A percentile compares a stretch with the other conserved stretches of the same genome.
phyloP scores from a whole-genome alignment of 108 stramenopile genomes.

The Schizochytrium sp. region DNA sequence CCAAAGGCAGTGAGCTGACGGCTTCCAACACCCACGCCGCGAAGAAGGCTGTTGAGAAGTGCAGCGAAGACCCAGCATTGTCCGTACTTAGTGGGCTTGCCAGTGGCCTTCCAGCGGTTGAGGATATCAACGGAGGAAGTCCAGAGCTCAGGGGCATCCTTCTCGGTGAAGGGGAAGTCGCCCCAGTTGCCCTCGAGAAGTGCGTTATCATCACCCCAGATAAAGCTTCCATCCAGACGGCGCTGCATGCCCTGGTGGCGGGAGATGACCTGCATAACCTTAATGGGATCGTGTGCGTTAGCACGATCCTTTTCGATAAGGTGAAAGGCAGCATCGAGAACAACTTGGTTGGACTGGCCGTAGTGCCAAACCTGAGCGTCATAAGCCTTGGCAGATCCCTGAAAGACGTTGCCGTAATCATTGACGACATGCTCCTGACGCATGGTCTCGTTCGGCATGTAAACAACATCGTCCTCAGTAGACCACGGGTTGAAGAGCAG shows the following conservation, averaged over 20 bases:
- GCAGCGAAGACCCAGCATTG: constrained; percentile 57
- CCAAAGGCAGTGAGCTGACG: constrained; percentile 60
- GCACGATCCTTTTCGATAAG: constrained; percentile 45
- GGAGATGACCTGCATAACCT: constrained; percentile 1
- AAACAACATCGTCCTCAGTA: constrained; percentile 24
- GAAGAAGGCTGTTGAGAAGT: constrained; percentile 20
- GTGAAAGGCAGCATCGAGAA: constrained; percentile 52
- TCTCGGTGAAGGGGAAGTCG: constrained; percentile 44
- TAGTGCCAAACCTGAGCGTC: constrained; percentile 30
- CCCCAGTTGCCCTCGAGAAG: constrained; percentile 60
- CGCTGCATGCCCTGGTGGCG: constrained; percentile 46
- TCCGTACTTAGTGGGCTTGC: constrained; percentile 57
- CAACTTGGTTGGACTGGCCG: constrained; percentile 38
- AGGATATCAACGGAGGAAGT: constrained; percentile 47
- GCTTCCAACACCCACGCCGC: constrained; percentile 16
- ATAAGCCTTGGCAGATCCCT: constrained; percentile 27
- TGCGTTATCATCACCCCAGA: constrained; percentile 24
- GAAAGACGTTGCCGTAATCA: constrained; percentile 44
- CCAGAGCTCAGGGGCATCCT: constrained; percentile 44
- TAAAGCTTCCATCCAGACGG: constrained; percentile 7
- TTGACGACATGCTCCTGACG: constrained; percentile 26
- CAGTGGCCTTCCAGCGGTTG: constrained; percentile 42
- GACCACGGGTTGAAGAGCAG: constrained; percentile 52
- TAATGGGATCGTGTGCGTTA: neutral
- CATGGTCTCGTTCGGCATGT: constrained; percentile 36